Evolutionary conservation across 345 rosid species (phyloP).

Genomic region (Lagerstroemia speciosa): DNA sequence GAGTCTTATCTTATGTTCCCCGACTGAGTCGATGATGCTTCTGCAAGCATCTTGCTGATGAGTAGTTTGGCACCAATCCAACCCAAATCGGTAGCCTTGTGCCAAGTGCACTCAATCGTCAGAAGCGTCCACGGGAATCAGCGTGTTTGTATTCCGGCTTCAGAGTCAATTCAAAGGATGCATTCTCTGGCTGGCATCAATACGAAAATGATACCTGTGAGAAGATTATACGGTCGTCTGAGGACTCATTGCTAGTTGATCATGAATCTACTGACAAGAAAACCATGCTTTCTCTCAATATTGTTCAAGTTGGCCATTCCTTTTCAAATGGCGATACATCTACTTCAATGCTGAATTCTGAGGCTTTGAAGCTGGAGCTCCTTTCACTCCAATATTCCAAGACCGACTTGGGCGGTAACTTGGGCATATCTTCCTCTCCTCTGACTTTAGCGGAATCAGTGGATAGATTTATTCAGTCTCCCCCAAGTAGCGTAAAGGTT

Average conservation of each 20-base stretch:
- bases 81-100: conserved; percentile 45
- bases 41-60: conserved; percentile 50
- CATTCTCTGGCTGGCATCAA: conserved; percentile 31
- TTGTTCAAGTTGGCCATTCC: conserved; percentile 42
- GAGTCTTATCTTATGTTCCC: conserved; percentile 47
- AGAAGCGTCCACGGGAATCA: conserved; percentile 57
- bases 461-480: conserved; percentile 79
- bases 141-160: conserved; percentile 34
- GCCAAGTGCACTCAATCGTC: conserved; percentile 40
- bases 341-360: conserved; percentile 71
- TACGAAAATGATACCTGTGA: conserved; percentile 34
- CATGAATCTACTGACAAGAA: conserved; percentile 39
- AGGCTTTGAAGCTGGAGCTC: conserved; percentile 99
- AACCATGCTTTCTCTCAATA: conserved; percentile 32
- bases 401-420: conserved; percentile 60
- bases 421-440: conserved; percentile 55
- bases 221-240: conserved; percentile 37
- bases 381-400: conserved; percentile 99
- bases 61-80: conserved; percentile 49
- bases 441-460: conserved; percentile 61
- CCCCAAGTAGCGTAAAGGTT: conserved; percentile 40
- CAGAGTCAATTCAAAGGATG: conserved; percentile 36
- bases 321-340: conserved; percentile 71
- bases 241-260: conserved; percentile 37
- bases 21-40: conserved; percentile 53